Evolutionary conservation across 768 basidiomycete genomes (phyloP).

Genomic region (Strobilomyces confusus): DNA sequence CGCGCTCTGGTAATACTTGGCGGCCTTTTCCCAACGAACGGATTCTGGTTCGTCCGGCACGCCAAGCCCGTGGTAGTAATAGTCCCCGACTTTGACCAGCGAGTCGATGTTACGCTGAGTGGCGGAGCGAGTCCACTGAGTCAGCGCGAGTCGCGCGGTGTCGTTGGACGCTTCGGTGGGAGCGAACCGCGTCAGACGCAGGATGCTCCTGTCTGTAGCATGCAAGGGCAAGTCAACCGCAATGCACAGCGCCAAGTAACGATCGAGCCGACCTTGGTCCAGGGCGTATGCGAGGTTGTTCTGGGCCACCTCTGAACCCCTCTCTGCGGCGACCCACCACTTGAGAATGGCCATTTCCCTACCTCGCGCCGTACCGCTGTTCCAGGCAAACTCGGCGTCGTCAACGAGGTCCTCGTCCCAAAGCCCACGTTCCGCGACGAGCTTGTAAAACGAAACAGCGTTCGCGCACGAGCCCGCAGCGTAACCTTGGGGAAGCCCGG

Average conservation of each 20-base stretch:
- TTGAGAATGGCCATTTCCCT: conserved; percentile 83
- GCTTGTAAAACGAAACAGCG: conserved; percentile 90
- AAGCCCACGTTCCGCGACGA: conserved; percentile 87
- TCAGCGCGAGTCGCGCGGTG: conserved; percentile 78
- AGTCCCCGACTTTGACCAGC: conserved; percentile 96
- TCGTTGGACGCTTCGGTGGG: conserved; percentile 74
- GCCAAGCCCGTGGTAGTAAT: conserved; percentile 89
- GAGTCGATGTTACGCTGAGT: conserved; percentile 94
- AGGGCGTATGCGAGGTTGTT: conserved; percentile 92
- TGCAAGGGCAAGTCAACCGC: conserved; percentile 13
- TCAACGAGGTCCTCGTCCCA: conserved; percentile 77
- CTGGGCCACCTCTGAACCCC: conserved; percentile 89
- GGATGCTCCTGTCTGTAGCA: conserved; percentile 59
- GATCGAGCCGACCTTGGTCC: conserved; percentile 68
- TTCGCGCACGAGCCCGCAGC: conserved; percentile 78
- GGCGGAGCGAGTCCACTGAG: conserved; percentile 93
- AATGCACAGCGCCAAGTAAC: conserved; percentile 30
- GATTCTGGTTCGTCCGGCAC: conserved; percentile 64
- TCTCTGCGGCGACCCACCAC: conserved; percentile 94
- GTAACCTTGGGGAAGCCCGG: conserved; percentile 42
- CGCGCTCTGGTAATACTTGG: conserved; percentile 90
- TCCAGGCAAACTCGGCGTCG: conserved; percentile 79
- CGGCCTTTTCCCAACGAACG: conserved; percentile 81
- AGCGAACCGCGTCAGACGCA: conserved; percentile 65
- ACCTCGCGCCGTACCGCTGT: conserved; percentile 62